Percentiles rank a stretch among this genome's conserved stretches.
These are phyloP conservation scores for Hordeum pubiflorum DNA, from an alignment of 202 grass and related monocot species.

Conservation along the genomic window DNA sequence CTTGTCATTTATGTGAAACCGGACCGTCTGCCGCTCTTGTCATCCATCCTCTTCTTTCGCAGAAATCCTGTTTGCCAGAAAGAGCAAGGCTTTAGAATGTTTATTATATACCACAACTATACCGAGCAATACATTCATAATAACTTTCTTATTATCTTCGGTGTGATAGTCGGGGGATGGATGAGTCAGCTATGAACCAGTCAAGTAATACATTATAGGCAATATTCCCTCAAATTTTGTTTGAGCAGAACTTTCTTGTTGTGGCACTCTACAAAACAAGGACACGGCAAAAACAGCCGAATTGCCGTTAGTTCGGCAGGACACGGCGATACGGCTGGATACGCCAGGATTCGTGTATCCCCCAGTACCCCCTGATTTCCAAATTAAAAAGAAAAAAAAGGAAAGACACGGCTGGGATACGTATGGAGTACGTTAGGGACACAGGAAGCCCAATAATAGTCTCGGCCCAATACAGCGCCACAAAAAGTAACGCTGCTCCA, in stretches of 20 bases:
- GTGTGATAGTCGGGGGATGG: neutral
- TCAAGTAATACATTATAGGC: slow-evolving; percentile 1
- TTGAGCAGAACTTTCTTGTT: neutral
- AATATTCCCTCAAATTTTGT: neutral
- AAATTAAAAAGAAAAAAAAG: too few species aligned
- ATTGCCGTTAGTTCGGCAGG: too few species aligned
- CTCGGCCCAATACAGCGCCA: too few species aligned
- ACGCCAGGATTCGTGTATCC: too few species aligned
- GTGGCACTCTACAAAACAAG: neutral
- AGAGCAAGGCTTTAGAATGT: slow-evolving; percentile 25
- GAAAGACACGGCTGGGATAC: too few species aligned
- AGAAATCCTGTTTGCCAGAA: slow-evolving; percentile 54
- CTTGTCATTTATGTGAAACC: slow-evolving; percentile 29
- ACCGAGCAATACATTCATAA: neutral
- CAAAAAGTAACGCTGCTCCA: too few species aligned
- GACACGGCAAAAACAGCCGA: too few species aligned
- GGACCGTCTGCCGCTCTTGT: slow-evolving; percentile 18
- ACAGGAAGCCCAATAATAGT: too few species aligned
- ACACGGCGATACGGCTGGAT: too few species aligned
- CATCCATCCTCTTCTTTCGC: slow-evolving; percentile 41
- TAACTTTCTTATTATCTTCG: neutral
- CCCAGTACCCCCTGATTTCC: too few species aligned
- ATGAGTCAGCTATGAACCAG: neutral
- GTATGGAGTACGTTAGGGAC: too few species aligned
- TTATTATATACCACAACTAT: neutral